Evolutionary conservation across 441 rosid genomes (phyloP).

Genomic region (Populus hybrid): DNA sequence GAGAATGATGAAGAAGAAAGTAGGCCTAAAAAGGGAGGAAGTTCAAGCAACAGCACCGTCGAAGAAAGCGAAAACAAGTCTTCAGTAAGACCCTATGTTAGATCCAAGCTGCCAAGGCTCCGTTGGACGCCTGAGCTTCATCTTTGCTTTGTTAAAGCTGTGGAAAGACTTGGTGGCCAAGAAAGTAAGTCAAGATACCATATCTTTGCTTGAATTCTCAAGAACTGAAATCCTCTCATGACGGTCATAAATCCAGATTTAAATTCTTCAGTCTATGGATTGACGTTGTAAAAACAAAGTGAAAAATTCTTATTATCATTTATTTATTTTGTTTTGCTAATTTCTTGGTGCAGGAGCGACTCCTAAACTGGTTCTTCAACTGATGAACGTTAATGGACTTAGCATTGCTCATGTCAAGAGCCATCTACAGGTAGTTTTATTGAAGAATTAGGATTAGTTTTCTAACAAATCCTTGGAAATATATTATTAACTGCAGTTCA

Average conservation of each 20-base stretch:
- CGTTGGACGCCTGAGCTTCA: constrained; percentile 96
- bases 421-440: constrained; percentile 64
- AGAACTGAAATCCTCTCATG: neutral
- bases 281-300: neutral
- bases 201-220: neutral
- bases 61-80: constrained; percentile 64
- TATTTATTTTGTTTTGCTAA: neutral
- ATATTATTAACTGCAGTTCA: neutral
- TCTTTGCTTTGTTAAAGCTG: constrained; percentile 67
- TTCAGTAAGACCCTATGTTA: constrained; percentile 68
- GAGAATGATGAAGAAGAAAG: constrained; percentile 45
- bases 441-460: neutral
- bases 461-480: neutral
- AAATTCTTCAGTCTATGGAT: neutral
- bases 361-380: constrained; percentile 80
- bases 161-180: constrained; percentile 39
- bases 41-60: constrained; percentile 82
- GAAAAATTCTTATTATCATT: neutral
- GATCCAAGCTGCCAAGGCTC: constrained; percentile 88
- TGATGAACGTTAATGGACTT: constrained; percentile 88
- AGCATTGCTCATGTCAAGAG: constrained; percentile 96
- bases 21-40: constrained; percentile 35
- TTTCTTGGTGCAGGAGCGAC: constrained; percentile 58
- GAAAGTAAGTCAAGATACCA: constrained; percentile 50
- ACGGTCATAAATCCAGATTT: neutral